Base-by-base conservation (phyloP, 805 yeast genomes). In the Saccharomycopsis olivae region DNA sequence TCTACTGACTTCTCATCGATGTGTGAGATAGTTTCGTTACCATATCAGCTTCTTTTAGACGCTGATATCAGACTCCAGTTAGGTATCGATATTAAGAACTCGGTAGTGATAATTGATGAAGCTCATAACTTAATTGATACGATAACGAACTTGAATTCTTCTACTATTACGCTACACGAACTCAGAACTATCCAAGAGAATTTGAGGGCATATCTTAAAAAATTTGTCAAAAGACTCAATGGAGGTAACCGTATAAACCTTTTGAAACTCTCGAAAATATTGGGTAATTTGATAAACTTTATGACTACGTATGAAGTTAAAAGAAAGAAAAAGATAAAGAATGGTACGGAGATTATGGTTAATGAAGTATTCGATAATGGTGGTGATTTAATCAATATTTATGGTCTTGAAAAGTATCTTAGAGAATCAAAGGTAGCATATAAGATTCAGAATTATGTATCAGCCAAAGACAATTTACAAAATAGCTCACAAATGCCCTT, bases 41-140 rank as follows among this genome's bases (percentile, higher is more conserved):
- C 97, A 0, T 88, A 88, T 51, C 96, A 87, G 50, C 56, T 88
- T 11, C 47, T 66, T 8, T 60, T 85, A 1, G 82, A 78, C 45
- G 66, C 66, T 10, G 62, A 66, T 5, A 62, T 92, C 0, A 64
- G 96, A 49, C 66, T 66, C 4, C 62, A 75, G 0, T 53, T 87
- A 32, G 71, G 73, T 1, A 53, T 88, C 4, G 66, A 76, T 30
- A 51, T 88, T 8, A 67, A 69, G 38, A 70, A 74, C 41, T 67
- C 88, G 1, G 69, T 88, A 2, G 74, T 89, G 1, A 71, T 89
- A 4, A 77, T 88, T 20, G 97, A 88, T 56, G 97, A 88, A 54
- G 96, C 96, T 0, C 97, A 88, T 54, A 88, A 88, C 54, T 60
- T 88, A 32, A 54, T 86, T 21, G 96, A 87, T 49, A 76, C 88